A percentile compares a stretch with the other conserved stretches of the same genome.
These are phyloP conservation scores for Neltuma alba DNA, from an alignment of 306 rosid species.

Conservation along the genomic window DNA sequence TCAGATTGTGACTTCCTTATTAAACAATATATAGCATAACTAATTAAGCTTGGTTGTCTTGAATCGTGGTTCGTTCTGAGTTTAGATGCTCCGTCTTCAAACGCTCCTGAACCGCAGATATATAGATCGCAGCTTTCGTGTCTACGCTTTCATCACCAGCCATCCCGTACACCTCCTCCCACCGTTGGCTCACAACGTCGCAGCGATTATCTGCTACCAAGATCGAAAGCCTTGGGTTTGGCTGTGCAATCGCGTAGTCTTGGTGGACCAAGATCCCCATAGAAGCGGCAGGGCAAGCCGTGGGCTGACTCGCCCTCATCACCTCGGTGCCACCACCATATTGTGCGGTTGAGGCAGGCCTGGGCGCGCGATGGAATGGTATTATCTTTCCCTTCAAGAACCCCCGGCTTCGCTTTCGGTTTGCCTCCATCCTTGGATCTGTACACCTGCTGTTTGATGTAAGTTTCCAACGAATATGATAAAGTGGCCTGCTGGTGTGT, in stretches of 20 bases:
- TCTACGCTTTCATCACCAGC: slow-evolving; percentile 53
- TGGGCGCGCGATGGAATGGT: slow-evolving; percentile 47
- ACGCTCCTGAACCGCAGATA: slow-evolving; percentile 61
- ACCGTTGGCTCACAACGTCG: slow-evolving; percentile 29
- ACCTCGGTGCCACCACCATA: slow-evolving; percentile 26
- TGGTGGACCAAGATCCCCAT: slow-evolving; percentile 38
- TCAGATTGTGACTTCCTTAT: background rate
- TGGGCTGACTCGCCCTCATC: slow-evolving; percentile 46
- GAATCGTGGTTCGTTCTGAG: slow-evolving; percentile 24
- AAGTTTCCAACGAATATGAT: background rate
- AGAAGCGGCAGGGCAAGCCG: slow-evolving; percentile 31
- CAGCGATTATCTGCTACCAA: slow-evolving; percentile 25
- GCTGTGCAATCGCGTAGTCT: background rate
- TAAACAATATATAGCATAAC: background rate
- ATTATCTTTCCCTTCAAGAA: slow-evolving; percentile 53
- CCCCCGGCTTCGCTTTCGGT: slow-evolving; percentile 49
- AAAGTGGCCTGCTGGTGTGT: background rate
- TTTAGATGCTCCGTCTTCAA: slow-evolving; percentile 52
- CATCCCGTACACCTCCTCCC: slow-evolving; percentile 29
- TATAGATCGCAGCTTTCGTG: slow-evolving; percentile 53
- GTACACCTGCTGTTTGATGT: background rate
- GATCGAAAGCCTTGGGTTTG: slow-evolving; percentile 36
- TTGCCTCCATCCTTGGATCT: slow-evolving; percentile 45
- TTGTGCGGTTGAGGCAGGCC: slow-evolving; percentile 41
- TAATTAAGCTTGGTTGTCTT: slow-evolving; percentile 4